A percentile compares a stretch with the other conserved stretches of the same genome.
These are phyloP conservation scores for Adansonia grandidieri DNA, from an alignment of 441 rosid species.

Conservation along the genomic window DNA sequence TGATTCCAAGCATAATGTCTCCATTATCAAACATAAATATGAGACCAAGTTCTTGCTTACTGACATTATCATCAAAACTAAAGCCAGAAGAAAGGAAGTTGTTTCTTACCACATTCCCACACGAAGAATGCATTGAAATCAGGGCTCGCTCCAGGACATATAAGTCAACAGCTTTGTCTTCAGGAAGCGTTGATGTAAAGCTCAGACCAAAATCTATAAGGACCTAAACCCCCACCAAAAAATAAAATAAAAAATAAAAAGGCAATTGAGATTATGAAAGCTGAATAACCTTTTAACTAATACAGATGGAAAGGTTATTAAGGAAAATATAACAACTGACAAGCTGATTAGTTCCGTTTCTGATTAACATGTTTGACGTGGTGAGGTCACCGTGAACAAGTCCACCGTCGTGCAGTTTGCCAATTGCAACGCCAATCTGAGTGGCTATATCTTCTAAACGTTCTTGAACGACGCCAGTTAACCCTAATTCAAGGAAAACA, in stretches of 20 bases:
- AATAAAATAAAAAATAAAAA: conserved; percentile 7
- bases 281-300: conserved; percentile 9
- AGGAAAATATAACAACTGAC: conserved; percentile 36
- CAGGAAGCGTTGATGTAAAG: conserved; percentile 86
- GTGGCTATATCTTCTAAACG: conserved; percentile 64
- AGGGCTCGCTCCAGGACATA: conserved; percentile 94
- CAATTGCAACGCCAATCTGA: conserved; percentile 86
- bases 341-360: conserved; percentile 63
- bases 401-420: conserved; percentile 94
- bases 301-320: not conserved
- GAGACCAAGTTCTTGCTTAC: not conserved
- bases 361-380: conserved; percentile 83
- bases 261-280: conserved; percentile 17
- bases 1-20: not conserved
- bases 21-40: not conserved
- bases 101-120: conserved; percentile 87
- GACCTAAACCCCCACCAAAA: conserved; percentile 44
- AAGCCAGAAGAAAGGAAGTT: not conserved
- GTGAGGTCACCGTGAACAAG: conserved; percentile 96
- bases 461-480: conserved; percentile 44
- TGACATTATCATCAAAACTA: not conserved
- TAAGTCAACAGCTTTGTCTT: conserved; percentile 91
- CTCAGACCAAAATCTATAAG: conserved; percentile 93
- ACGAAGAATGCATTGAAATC: conserved; percentile 89
- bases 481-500: too few species aligned